Base-by-base conservation (phyloP, 2,329 filamentous ascomycete genomes). In the Colletotrichum tamarilloi region DNA sequence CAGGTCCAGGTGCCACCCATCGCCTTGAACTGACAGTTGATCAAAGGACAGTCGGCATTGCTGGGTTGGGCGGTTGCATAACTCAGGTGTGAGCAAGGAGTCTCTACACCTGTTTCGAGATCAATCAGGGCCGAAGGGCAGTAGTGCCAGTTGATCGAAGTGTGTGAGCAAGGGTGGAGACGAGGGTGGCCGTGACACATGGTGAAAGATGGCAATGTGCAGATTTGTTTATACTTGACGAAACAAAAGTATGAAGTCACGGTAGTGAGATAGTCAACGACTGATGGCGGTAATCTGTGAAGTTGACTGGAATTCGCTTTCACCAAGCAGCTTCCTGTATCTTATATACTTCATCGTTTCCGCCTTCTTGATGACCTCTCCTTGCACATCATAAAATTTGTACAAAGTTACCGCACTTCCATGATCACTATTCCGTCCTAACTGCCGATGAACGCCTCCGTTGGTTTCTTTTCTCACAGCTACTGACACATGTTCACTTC, bases 171-270 rank as follows among this genome's bases (percentile, higher is more conserved):
- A 16, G 85, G 81, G 75, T 90, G 88, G 74, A 82, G 81, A 63
- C 87, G 85, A 68, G 88, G 88, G 75, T 88, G 87, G 64, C 87
- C 87, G 82, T 87, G 84, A 76, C 88, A 90, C 88, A 90, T 90
- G 28, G 77, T 81, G 78, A 55, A 11, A 3, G 22, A 6, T n/a
- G 49, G 6, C 11, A 8, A 9, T 14, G 14, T 24, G 6, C 22
- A 4, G 1, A 22, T 16, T 22, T 8, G 22, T 26, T 38, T 4
- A 9, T 6, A 12, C n/a, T 19, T 26, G 9, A 8, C 16, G 14
- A 12, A 1, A 19, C 4, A 30, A 42, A 3, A 19, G 14, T 8
- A 28, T 9, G 56, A n/a, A 5, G 8, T 49, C 7, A 4, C 19
- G 11, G 19, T 9, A 22, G 42, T 11, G 3, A 35, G 19, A 49